A percentile compares a stretch with the other conserved stretches of the same genome.
phyloP scores from a whole-genome alignment of 176 grass and related monocot genomes.

The Poa pratensis region DNA sequence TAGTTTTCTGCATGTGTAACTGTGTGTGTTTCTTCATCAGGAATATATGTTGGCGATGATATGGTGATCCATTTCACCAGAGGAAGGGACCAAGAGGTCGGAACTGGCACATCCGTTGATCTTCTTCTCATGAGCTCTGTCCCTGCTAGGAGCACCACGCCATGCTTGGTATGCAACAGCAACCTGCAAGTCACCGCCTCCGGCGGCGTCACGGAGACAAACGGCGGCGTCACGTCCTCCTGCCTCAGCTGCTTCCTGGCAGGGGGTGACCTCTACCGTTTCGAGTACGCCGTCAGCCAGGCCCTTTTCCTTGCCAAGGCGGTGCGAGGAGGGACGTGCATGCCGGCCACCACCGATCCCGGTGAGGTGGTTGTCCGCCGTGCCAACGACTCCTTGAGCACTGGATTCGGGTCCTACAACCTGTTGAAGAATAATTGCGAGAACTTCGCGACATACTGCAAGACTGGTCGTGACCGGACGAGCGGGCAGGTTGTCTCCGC shows the following conservation, averaged over 20 bases:
- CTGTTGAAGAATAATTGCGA: constrained; percentile 76
- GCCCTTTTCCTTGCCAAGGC: constrained; percentile 57
- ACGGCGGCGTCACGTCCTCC: constrained; percentile 46
- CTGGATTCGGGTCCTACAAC: constrained; percentile 63
- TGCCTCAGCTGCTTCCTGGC: constrained; percentile 72
- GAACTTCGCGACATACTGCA: constrained; percentile 78
- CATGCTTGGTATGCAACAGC: constrained; percentile 43
- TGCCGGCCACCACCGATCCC: constrained; percentile 49
- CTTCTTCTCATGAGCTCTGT: constrained; percentile 51
- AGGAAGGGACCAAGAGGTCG: constrained; percentile 61
- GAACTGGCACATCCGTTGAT: constrained; percentile 62
- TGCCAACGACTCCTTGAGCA: constrained; percentile 54
- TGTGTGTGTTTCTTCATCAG: neutral
- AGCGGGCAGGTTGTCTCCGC: constrained; percentile 58
- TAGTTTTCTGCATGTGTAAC: neutral
- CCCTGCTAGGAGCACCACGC: constrained; percentile 20
- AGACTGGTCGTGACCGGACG: constrained; percentile 57
- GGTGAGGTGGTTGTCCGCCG: constrained; percentile 43
- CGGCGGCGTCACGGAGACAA: neutral
- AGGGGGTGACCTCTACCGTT: constrained; percentile 63
- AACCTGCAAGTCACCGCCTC: neutral
- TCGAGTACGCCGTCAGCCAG: constrained; percentile 52
- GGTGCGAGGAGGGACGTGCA: constrained; percentile 67
- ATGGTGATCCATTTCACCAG: constrained; percentile 76
- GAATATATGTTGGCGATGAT: constrained; percentile 68